phyloP scores from a whole-genome alignment of 148 eudicot genomes.

The Dysphania ambrosioides region DNA sequence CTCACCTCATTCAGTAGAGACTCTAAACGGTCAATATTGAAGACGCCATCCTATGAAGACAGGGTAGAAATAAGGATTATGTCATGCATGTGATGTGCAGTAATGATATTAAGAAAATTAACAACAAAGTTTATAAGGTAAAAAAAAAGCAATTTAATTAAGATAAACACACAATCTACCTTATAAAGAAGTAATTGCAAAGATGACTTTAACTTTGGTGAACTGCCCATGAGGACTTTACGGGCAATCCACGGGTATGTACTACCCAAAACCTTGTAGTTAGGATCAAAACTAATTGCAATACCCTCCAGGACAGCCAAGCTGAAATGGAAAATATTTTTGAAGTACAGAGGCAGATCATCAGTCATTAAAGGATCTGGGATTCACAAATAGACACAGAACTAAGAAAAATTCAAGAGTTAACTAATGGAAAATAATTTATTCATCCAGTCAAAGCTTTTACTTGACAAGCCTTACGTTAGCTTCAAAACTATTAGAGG shows the following conservation, averaged over 20 bases:
- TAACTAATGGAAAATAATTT: neutral
- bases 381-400: neutral
- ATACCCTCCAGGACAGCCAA: slow-evolving; percentile 97
- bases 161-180: slow-evolving; percentile 35
- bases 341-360: neutral
- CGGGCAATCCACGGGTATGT: slow-evolving; percentile 95
- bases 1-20: slow-evolving; percentile 78
- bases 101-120: neutral
- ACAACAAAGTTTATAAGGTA: neutral
- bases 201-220: slow-evolving; percentile 74
- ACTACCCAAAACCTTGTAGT: slow-evolving; percentile 94
- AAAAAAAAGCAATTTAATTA: neutral
- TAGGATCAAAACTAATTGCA: slow-evolving; percentile 68
- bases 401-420: neutral
- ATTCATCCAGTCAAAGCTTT: neutral
- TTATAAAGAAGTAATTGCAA: slow-evolving; percentile 71
- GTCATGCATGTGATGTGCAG: neutral
- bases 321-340: slow-evolving; percentile 34
- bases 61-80: slow-evolving; percentile 14
- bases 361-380: neutral
- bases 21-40: slow-evolving; percentile 85
- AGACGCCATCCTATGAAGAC: slow-evolving; percentile 65
- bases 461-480: neutral
- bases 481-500: neutral
- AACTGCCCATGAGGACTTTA: slow-evolving; percentile 75